Conservation (phyloP, 257 asterid species). For the Rubia yunnanensis region DNA sequence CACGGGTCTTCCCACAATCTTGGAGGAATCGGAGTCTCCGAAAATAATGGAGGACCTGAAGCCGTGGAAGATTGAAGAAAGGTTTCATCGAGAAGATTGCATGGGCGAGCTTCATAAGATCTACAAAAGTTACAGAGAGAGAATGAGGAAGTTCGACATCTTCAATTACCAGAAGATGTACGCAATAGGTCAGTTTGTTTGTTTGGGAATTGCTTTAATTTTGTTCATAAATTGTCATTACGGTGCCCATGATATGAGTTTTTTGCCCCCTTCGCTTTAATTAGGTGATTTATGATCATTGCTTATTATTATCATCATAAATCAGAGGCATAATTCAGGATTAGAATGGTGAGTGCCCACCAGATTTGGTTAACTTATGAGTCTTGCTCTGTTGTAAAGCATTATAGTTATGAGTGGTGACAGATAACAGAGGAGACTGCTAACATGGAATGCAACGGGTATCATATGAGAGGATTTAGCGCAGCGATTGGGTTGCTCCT, state of each 20-base stretch:
- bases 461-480: no score
- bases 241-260: background rate
- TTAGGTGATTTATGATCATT: slow-evolving; percentile 3
- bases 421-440: background rate
- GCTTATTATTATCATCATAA: slow-evolving; percentile 4
- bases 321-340: background rate
- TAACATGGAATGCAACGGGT: no score
- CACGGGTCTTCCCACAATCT: slow-evolving; percentile 83
- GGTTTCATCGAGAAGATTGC: slow-evolving; percentile 49
- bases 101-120: slow-evolving; percentile 78
- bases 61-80: slow-evolving; percentile 90
- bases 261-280: background rate
- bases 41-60: slow-evolving; percentile 61
- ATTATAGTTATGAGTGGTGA: slow-evolving; percentile 4
- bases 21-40: slow-evolving; percentile 81
- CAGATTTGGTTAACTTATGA: slow-evolving; percentile 30
- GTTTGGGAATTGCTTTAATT: background rate
- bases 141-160: slow-evolving; percentile 85
- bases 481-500: no score
- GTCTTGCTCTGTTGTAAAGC: slow-evolving; percentile 23
- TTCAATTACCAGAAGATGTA: slow-evolving; percentile 97
- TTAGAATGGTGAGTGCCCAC: slow-evolving; percentile 33
- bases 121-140: slow-evolving; percentile 71
- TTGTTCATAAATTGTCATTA: background rate
- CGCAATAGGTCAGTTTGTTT: slow-evolving; percentile 67